Base-by-base conservation (phyloP, 495 filamentous ascomycete genomes). In the Apiosordaria backusii region DNA sequence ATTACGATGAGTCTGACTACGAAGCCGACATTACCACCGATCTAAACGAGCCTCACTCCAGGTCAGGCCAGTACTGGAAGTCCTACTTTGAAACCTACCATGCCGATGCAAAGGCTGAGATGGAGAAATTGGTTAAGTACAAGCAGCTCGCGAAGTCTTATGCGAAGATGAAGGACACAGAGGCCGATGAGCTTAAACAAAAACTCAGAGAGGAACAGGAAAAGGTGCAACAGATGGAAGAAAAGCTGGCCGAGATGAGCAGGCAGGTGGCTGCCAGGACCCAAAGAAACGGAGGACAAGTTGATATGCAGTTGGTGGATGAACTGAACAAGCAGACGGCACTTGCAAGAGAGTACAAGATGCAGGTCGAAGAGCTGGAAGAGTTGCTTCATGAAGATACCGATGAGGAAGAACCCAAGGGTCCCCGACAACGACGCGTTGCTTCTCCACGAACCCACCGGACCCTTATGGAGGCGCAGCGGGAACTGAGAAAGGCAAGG, bases 1-100 rank as follows among this genome's bases (percentile, higher is more conserved):
- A 63, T 54, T 69, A 67, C 26, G 66, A 79, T 60, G 69, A 76
- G 35, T 75, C 59, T 53, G 74, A 78, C 40, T 68, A 61, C 27
- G 75, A 67, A 35, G 77, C 83, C 40, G 91, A 96, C 63, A 76
- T 86, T 23, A 95, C 91, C 0, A 77, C 88, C 50, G 93, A 97
- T 74, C 78, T 96, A 61, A 86, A 89, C 60, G 86, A 90, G 55
- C 93, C 95, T 4, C 86, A 87, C 52, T 96, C 92, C 2, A 85
- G 89, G 68, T 96, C 92, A 2, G 93, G 93, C 2, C 88, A 89
- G 74, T 97, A 94, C 76, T 99, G 95, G 95, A 98, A 98, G 75
- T 84, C 87, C 10, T 88, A 96, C 74, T 96, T 90, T 71, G 89
- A 96, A 65, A 86, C 83, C 64, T 93, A 97, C 72, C 88, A 94